Percentiles rank a stretch among this genome's conserved stretches.
phyloP scores from a whole-genome alignment of 306 rosid species.

The Ammopiptanthus mongolicus region DNA sequence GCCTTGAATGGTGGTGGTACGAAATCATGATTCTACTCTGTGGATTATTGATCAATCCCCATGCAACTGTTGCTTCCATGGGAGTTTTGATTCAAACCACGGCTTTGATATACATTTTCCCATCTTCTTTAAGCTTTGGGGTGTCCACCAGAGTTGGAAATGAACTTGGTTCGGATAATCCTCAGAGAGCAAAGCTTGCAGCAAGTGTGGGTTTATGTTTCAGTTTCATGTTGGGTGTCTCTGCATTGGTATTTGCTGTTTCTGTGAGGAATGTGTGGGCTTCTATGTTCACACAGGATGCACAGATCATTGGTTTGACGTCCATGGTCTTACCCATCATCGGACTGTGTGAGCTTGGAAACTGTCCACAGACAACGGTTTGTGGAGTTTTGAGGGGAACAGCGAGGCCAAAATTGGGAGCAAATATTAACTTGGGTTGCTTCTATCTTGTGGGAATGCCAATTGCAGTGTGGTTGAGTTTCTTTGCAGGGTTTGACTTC shows the following conservation, averaged over 20 bases:
- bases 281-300: constrained; percentile 64
- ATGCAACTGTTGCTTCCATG: constrained; percentile 89
- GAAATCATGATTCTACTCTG: constrained; percentile 90
- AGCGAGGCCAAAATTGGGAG: constrained; percentile 81
- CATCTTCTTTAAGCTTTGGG: constrained; percentile 77
- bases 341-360: constrained; percentile 86
- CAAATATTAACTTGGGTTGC: constrained; percentile 73
- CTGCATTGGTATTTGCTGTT: constrained; percentile 57
- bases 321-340: constrained; percentile 67
- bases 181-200: constrained; percentile 48
- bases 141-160: constrained; percentile 93
- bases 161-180: constrained; percentile 70
- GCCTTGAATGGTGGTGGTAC: constrained; percentile 99
- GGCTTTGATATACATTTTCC: constrained; percentile 82
- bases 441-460: constrained; percentile 94
- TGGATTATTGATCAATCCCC: constrained; percentile 73
- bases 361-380: constrained; percentile 84
- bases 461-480: constrained; percentile 63
- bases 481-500: constrained; percentile 66
- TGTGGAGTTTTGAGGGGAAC: constrained; percentile 92
- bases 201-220: constrained; percentile 60
- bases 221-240: constrained; percentile 56
- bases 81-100: constrained; percentile 90
- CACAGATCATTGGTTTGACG: constrained; percentile 61
- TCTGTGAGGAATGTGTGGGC: constrained; percentile 73